Evolutionary conservation across 1,139 yeast species (phyloP).

Genomic region (Sugiyamaella sp.): DNA sequence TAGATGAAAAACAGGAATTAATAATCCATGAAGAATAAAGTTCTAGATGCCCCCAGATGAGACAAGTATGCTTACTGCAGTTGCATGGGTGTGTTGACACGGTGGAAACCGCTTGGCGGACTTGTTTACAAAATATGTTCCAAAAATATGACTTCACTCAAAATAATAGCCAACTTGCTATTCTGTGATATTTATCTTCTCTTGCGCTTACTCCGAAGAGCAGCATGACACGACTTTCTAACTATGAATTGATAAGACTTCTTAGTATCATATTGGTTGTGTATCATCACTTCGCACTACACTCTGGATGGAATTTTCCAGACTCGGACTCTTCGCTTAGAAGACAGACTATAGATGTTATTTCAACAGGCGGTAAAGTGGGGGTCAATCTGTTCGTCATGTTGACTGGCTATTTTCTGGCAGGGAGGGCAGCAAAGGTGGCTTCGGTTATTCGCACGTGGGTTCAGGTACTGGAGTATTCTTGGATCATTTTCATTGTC

Average conservation of each 20-base stretch:
- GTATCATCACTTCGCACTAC: conserved; percentile 14
- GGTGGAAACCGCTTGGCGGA: neutral
- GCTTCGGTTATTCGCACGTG: conserved; percentile 16
- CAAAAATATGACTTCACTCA: neutral
- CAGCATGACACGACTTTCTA: conserved; percentile 18
- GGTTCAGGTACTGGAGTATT: conserved; percentile 17
- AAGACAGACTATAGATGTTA: neutral
- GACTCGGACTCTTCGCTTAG: conserved; percentile 7
- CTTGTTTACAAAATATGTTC: neutral
- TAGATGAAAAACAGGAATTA: neutral
- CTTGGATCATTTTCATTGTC: conserved; percentile 9
- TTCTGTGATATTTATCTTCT: neutral
- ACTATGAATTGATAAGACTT: conserved; percentile 20
- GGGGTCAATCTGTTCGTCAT: conserved; percentile 21
- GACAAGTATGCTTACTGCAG: neutral
- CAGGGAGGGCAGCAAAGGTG: conserved; percentile 6
- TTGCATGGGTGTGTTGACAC: neutral
- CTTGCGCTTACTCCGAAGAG: neutral
- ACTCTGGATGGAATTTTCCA: conserved; percentile 1
- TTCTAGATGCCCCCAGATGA: neutral
- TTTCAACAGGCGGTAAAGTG: conserved; percentile 13
- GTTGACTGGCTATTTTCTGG: conserved; percentile 18
- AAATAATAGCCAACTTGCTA: neutral
- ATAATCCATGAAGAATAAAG: neutral
- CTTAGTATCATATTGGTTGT: conserved; percentile 17